Evolutionary conservation across 2,329 filamentous ascomycete species (phyloP).

Genomic region (Fusarium sp.): DNA sequence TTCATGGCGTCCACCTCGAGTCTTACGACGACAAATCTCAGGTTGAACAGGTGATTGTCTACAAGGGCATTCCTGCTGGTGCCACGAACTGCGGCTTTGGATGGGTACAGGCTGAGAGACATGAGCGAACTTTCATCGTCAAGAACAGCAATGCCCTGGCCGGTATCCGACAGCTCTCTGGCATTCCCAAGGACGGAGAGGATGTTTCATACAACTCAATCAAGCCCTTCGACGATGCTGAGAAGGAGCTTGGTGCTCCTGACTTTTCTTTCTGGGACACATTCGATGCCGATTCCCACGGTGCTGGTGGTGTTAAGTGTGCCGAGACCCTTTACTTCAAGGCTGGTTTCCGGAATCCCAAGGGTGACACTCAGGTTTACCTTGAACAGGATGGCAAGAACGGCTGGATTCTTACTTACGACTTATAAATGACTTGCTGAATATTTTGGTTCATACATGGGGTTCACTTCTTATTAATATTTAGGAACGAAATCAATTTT

Average conservation of each 20-base stretch:
- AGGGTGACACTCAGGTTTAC: slow-evolving; percentile 49
- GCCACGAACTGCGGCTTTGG: slow-evolving; percentile 50
- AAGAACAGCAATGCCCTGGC: slow-evolving; percentile 47
- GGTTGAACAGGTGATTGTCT: slow-evolving; percentile 53
- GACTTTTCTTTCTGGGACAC: slow-evolving; percentile 54
- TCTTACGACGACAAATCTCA: slow-evolving; percentile 42
- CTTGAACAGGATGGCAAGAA: slow-evolving; percentile 52
- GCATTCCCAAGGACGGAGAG: slow-evolving; percentile 38
- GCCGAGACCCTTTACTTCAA: slow-evolving; percentile 50
- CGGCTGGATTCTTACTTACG: slow-evolving; percentile 48
- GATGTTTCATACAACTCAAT: slow-evolving; percentile 47
- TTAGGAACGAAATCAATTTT: background rate
- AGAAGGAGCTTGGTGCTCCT: slow-evolving; percentile 31
- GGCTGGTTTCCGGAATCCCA: slow-evolving; percentile 39
- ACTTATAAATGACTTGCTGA: background rate
- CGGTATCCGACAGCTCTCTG: slow-evolving; percentile 44
- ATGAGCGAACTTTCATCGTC: slow-evolving; percentile 57
- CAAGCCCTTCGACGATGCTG: slow-evolving; percentile 40
- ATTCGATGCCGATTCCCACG: slow-evolving; percentile 31
- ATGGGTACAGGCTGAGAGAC: slow-evolving; percentile 56
- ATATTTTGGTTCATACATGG: background rate
- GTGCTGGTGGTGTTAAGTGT: slow-evolving; percentile 47
- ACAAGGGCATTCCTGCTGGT: slow-evolving; percentile 50
- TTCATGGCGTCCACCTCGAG: slow-evolving; percentile 44
- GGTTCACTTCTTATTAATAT: background rate